Conservation (phyloP, 1,139 yeast species). For the Scheffersomyces insectosa region DNA sequence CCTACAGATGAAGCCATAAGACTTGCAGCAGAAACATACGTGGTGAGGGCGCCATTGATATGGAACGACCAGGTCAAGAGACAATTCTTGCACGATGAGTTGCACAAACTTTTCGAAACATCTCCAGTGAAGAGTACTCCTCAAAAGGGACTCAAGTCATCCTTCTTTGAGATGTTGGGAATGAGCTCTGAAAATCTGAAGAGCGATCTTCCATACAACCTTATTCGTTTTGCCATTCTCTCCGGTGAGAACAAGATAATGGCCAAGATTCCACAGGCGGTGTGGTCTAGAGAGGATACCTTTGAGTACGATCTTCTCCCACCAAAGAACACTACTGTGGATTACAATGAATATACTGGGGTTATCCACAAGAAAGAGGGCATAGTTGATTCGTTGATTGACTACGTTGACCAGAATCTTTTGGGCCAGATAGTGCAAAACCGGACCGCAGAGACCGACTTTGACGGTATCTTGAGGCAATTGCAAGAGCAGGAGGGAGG, state of each 20-base stretch:
- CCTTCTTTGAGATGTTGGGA: constrained; percentile 20
- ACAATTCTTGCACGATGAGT: constrained; percentile 49
- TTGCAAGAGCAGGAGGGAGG: constrained; percentile 17
- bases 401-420: constrained; percentile 41
- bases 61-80: constrained; percentile 51
- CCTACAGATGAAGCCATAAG: constrained; percentile 19
- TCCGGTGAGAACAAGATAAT: constrained; percentile 70
- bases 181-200: constrained; percentile 1
- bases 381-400: constrained; percentile 34
- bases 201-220: constrained; percentile 51
- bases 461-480: constrained; percentile 27
- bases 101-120: constrained; percentile 33
- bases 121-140: constrained; percentile 7
- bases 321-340: constrained; percentile 39
- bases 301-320: constrained; percentile 74
- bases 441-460: constrained; percentile 28
- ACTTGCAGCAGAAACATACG: constrained; percentile 51
- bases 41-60: constrained; percentile 48
- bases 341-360: constrained; percentile 32
- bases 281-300: constrained; percentile 65
- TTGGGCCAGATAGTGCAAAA: constrained; percentile 38
- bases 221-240: constrained; percentile 64
- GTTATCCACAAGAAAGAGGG: constrained; percentile 14
- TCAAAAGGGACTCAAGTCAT: constrained; percentile 5
- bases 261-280: constrained; percentile 62